Evolutionary conservation across 2,329 filamentous ascomycete genomes (phyloP).

Genomic region (Fusarium decemcellulare): DNA sequence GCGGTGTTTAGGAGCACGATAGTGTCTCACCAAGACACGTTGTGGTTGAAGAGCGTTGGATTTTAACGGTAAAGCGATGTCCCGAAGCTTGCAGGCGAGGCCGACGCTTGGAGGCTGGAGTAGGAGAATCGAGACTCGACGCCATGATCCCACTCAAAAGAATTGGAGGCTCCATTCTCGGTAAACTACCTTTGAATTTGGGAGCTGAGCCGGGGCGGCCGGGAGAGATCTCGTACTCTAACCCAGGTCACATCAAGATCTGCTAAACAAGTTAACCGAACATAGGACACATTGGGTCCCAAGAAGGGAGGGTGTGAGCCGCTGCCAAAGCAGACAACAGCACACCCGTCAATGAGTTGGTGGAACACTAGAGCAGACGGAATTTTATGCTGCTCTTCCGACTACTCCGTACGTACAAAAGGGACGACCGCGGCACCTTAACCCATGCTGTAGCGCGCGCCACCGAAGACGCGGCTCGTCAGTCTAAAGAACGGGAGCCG

Average conservation of each 20-base stretch:
- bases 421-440: slow-evolving; percentile 21
- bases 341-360: background rate
- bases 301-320: slow-evolving; percentile 8
- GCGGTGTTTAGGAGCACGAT: background rate
- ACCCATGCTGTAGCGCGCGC: slow-evolving; percentile 32
- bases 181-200: slow-evolving; percentile 14
- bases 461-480: slow-evolving; percentile 33
- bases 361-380: slow-evolving; percentile 17
- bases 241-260: slow-evolving; percentile 20
- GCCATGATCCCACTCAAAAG: slow-evolving; percentile 35
- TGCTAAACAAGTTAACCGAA: slow-evolving; percentile 13
- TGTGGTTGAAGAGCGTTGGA: slow-evolving; percentile 17
- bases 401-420: background rate
- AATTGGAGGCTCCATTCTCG: slow-evolving; percentile 1
- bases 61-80: slow-evolving; percentile 1
- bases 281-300: background rate
- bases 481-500: slow-evolving; percentile 38
- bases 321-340: slow-evolving; percentile 6
- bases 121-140: slow-evolving; percentile 23
- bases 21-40: slow-evolving; percentile 15
- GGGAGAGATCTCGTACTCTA: slow-evolving; percentile 28
- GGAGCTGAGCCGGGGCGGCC: slow-evolving; percentile 21
- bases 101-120: slow-evolving; percentile 8
- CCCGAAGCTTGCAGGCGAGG: slow-evolving; percentile 2
- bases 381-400: slow-evolving; percentile 30